These are phyloP conservation scores for Cynanchum wilfordii DNA, from an alignment of 257 asterid genomes.

Conservation along the genomic window DNA sequence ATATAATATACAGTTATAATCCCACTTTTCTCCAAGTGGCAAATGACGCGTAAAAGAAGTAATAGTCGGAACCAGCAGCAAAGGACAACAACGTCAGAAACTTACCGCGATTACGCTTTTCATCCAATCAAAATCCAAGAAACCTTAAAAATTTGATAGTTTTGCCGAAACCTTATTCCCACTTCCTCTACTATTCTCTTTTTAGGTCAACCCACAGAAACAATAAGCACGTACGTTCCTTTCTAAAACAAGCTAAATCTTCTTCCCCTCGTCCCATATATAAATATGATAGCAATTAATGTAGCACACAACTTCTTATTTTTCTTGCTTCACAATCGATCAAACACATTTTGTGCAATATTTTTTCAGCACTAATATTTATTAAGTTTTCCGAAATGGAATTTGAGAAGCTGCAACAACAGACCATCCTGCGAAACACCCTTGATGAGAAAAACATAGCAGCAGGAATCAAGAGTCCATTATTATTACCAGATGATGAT, in stretches of 20 bases:
- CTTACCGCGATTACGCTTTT: not conserved
- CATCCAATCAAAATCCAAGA: conserved; percentile 1
- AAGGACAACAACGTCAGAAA: not conserved
- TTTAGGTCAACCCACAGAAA: not conserved
- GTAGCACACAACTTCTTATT: not conserved
- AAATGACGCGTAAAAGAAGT: not conserved
- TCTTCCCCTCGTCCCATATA: not conserved
- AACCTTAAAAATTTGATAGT: not conserved
- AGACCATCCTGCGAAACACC: not conserved
- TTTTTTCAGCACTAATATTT: not conserved
- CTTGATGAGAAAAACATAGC: not conserved
- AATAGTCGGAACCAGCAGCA: not conserved
- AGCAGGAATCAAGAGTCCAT: not conserved
- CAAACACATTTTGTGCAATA: not conserved
- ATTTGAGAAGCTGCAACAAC: not conserved
- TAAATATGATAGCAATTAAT: not conserved
- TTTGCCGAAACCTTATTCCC: not conserved
- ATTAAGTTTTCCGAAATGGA: not conserved
- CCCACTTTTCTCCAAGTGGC: not conserved
- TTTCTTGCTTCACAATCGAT: not conserved
- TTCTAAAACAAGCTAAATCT: not conserved
- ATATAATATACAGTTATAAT: too few species aligned
- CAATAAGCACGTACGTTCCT: not conserved
- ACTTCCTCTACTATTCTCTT: not conserved
- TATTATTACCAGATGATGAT: not conserved